Base-by-base conservation (phyloP, 192 early-diverging fungal genomes). In the Entomortierella chlamydospora region DNA sequence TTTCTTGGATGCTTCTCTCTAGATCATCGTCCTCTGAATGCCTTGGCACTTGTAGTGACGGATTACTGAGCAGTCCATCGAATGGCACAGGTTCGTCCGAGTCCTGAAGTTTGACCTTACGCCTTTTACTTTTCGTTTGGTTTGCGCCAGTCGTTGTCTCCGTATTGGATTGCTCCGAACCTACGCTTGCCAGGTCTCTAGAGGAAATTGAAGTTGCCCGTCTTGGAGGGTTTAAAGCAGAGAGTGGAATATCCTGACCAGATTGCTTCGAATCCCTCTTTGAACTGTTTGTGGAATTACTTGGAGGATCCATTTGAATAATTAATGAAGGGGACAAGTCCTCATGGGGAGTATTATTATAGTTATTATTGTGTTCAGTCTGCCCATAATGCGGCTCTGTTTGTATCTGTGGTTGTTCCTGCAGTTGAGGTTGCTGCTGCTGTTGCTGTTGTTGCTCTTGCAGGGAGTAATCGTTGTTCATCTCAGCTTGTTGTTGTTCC, bases 21-120 rank as follows among this genome's bases (percentile, higher is more conserved):
- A 77, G 65, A 58, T 77, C 73, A 52, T 77, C 73, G 34, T 77
- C 73, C 37, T 68, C 73, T 26, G 73, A 77, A 7, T 57, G 73
- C 18, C 65, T 58, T 9, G 51, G 65, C 2, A 25, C 15, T 13
- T 51, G 51, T 15, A 22, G 33, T 10, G 72, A 66, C 28, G n/a
- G 4, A 2, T 29, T 41, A 33, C 39, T 52, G 6, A 39, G 11
- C 13, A 77, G 41, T 2, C 68, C 52, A 42, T 77, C 73, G 15
- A 77, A 43, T 25, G 50, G 45, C 6, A 68, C 34, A 30, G 73
- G 73, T 29, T 77, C 73, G n/a, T 57, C 53, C 7, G 65, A 42
- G 29, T 56, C 73, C 33, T 68, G 60, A 4, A 56, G 61, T 15
- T 47, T 77, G 53, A 52, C 50, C 70, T 42, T 73, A 7, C 59